These are phyloP conservation scores for Barnettozyma pratensis DNA, from an alignment of 805 yeast genomes.

Conservation along the genomic window DNA sequence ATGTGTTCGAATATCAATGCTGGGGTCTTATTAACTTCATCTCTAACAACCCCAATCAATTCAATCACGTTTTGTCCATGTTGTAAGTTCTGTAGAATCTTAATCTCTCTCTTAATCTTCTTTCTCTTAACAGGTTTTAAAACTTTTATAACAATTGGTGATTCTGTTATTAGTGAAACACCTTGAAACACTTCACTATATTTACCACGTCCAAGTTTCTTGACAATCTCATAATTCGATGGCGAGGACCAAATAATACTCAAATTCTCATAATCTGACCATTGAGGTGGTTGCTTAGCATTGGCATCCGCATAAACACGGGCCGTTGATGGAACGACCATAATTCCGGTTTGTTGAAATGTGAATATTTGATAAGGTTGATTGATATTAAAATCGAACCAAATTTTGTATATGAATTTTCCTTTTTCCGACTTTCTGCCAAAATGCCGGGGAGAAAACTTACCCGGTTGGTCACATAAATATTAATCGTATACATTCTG, in stretches of 20 bases:
- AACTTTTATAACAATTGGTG: constrained; percentile 80
- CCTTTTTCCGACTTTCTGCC: too few species aligned
- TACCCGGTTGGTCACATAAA: too few species aligned
- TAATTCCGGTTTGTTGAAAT: neutral
- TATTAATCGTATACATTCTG: neutral
- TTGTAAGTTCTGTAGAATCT: constrained; percentile 76
- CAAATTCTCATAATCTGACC: constrained; percentile 81
- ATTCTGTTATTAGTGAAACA: constrained; percentile 53
- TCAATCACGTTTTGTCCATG: constrained; percentile 80
- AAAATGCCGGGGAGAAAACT: too few species aligned
- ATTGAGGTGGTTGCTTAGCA: constrained; percentile 65
- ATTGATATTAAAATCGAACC: too few species aligned
- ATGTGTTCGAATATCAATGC: constrained; percentile 83
- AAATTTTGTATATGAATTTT: too few species aligned
- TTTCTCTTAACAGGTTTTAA: constrained; percentile 90
- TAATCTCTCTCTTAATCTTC: constrained; percentile 87
- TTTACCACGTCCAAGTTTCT: constrained; percentile 87
- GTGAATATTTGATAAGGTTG: too few species aligned
- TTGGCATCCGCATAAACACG: constrained; percentile 82
- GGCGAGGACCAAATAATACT: constrained; percentile 81
- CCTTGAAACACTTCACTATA: constrained; percentile 94
- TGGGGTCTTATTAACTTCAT: constrained; percentile 79
- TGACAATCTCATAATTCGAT: constrained; percentile 77
- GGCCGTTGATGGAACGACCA: constrained; percentile 45
- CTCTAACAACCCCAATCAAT: constrained; percentile 80